Base-by-base conservation (phyloP, 1,284 basidiomycete species). In the Exobasidium cylindrosporum region DNA sequence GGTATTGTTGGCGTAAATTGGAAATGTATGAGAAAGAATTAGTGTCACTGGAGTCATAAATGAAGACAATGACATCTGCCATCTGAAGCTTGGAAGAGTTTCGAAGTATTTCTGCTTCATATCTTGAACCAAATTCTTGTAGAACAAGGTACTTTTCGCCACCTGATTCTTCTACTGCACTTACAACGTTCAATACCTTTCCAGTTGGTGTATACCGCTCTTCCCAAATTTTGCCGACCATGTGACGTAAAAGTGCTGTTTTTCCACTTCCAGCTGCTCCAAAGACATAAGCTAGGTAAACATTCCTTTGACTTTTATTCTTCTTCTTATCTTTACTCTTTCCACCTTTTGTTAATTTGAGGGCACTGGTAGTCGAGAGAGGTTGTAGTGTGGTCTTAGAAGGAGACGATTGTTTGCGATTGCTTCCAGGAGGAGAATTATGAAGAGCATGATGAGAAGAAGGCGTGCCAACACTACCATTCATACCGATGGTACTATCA, bases 1-100 rank as follows among this genome's bases (percentile, higher is more conserved):
- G 92, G 80, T 97, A 96, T 85, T 95, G 92, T 89, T 97, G 93
- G 17, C 77, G 71, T 75, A 97, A 83, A 82, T 97, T 97, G 70
- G 92, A 95, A 77, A 98, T 92, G 82, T 98, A 97, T 54, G 91
- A 94, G 80, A 98, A 98, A 11, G 93, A 97, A 81, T 97, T 97
- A 28, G 96, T 97, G 80, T 98, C 96, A 77, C 91, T 93, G 59
- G 92, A 96, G 81, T 98, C 95, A 80, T 97, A 89, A 43, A 97
- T 92, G 80, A 94, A 97, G 63, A 96, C 86, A 67, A 97, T 89
- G 54, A 97, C 90, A 81, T 97, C 95, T 26, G 92, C 92, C 58
- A 90, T 83, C 78, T 95, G 92, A 40, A 90, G 87, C 82, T 93
- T 96, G 82, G 92, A 93, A 31, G 88, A 85, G 79, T 89, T 93